phyloP scores from a whole-genome alignment of 345 rosid genomes.

The Moricandia arvensis region DNA sequence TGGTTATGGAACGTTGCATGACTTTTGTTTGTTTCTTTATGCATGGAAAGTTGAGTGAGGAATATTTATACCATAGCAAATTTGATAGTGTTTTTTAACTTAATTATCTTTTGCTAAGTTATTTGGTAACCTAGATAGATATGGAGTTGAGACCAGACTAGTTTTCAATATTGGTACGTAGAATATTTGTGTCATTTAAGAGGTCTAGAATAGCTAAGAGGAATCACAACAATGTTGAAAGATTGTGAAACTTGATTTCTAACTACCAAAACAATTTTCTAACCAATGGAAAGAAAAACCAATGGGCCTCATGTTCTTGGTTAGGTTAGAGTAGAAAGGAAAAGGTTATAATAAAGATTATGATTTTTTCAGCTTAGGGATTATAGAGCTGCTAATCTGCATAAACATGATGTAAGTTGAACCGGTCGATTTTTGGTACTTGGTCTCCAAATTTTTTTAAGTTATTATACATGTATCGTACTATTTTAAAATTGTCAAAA shows the following conservation, averaged over 20 bases:
- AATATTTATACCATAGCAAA: constrained; percentile 8
- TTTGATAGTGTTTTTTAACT: background rate
- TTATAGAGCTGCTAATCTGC: too few relatives aligned
- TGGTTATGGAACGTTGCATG: constrained; percentile 40
- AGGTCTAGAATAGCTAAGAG: background rate
- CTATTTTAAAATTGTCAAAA: too few relatives aligned
- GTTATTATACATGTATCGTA: too few relatives aligned
- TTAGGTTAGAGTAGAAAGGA: background rate
- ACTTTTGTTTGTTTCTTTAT: constrained; percentile 78
- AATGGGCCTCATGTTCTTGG: background rate
- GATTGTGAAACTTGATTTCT: background rate
- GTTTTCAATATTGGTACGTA: background rate
- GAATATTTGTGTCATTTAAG: background rate
- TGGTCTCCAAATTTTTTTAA: too few relatives aligned
- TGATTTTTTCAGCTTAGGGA: too few relatives aligned
- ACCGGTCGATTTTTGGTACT: too few relatives aligned
- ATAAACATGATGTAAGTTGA: too few relatives aligned
- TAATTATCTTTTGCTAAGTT: too few relatives aligned
- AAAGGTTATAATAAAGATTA: too few relatives aligned
- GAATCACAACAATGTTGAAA: background rate
- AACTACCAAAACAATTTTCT: background rate
- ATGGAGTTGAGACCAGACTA: background rate
- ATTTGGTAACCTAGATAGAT: background rate
- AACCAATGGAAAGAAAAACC: background rate
- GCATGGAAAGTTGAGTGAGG: constrained; percentile 90